Evolutionary conservation across 768 basidiomycete genomes (phyloP).

Genomic region (Leccinum imitatum): DNA sequence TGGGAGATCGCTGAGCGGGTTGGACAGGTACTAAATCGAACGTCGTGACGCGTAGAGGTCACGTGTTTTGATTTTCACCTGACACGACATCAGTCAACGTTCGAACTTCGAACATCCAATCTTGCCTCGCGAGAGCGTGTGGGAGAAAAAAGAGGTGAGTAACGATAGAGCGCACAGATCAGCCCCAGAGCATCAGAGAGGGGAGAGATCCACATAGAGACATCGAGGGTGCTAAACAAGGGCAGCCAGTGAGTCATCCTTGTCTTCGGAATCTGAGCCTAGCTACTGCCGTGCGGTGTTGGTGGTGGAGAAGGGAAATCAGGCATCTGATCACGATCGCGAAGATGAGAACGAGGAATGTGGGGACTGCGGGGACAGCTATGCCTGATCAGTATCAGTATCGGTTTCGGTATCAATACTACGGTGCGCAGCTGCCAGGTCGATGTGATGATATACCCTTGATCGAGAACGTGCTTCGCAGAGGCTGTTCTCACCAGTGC

Average conservation of each 20-base stretch:
- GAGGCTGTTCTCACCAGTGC: background rate
- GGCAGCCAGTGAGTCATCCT: background rate
- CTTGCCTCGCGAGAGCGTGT: background rate
- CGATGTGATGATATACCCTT: background rate
- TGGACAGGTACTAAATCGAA: background rate
- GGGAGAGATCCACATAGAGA: background rate
- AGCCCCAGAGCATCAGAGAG: background rate
- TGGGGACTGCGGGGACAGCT: background rate
- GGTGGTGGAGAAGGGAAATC: background rate
- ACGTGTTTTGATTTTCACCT: background rate
- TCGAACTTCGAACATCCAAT: background rate
- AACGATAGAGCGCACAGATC: no score
- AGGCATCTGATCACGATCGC: conserved; percentile 6
- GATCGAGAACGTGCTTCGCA: background rate
- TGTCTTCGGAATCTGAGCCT: background rate
- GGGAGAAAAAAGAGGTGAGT: no score
- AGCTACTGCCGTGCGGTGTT: background rate
- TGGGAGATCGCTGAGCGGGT: background rate
- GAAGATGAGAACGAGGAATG: conserved; percentile 2
- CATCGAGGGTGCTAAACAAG: no score
- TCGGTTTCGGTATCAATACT: background rate
- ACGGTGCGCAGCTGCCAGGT: background rate
- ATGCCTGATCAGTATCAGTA: background rate
- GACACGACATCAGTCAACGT: no score
- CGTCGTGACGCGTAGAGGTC: background rate